Percentiles rank a stretch among this genome's conserved stretches.
Conservation (phyloP, 2,329 filamentous ascomycete species). For the Fusarium fujikuroi region DNA sequence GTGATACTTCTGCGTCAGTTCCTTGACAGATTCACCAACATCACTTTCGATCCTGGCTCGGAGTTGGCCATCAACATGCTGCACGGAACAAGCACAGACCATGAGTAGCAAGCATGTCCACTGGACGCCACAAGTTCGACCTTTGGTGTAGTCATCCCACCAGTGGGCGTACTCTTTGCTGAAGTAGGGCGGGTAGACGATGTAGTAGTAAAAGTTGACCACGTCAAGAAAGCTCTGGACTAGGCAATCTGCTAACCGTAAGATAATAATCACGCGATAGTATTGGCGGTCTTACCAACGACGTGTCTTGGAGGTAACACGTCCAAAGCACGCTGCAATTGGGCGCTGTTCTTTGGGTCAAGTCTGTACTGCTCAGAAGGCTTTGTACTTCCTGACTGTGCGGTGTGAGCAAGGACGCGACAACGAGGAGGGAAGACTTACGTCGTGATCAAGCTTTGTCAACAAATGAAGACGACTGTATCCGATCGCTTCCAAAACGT, state of each 20-base stretch:
- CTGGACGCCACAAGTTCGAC: constrained; percentile 11
- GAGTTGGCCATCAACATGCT: constrained; percentile 17
- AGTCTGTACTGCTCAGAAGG: constrained; percentile 16
- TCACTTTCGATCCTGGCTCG: constrained; percentile 3
- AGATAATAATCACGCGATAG: background rate
- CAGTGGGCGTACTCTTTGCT: constrained; percentile 24
- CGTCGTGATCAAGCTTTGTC: constrained; percentile 23
- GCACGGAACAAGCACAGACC: constrained; percentile 25
- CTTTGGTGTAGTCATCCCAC: constrained; percentile 26
- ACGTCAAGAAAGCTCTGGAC: constrained; percentile 22
- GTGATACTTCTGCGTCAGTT: constrained; percentile 12
- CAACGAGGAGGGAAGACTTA: background rate
- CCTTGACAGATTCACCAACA: constrained; percentile 5
- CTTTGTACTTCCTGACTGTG: constrained; percentile 13
- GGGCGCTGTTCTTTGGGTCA: constrained; percentile 7
- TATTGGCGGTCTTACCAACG: background rate
- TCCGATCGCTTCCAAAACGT: constrained; percentile 23
- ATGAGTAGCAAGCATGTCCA: constrained; percentile 23
- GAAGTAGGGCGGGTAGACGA: constrained; percentile 21
- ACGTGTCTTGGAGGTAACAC: constrained; percentile 11
- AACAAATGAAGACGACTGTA: constrained; percentile 21
- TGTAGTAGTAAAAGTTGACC: constrained; percentile 29
- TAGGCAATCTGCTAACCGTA: constrained; percentile 1
- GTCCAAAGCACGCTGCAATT: constrained; percentile 8
- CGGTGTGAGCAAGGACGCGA: background rate